Conservation (phyloP, 1,284 basidiomycete species). For the Ustilago shanxiensis region DNA sequence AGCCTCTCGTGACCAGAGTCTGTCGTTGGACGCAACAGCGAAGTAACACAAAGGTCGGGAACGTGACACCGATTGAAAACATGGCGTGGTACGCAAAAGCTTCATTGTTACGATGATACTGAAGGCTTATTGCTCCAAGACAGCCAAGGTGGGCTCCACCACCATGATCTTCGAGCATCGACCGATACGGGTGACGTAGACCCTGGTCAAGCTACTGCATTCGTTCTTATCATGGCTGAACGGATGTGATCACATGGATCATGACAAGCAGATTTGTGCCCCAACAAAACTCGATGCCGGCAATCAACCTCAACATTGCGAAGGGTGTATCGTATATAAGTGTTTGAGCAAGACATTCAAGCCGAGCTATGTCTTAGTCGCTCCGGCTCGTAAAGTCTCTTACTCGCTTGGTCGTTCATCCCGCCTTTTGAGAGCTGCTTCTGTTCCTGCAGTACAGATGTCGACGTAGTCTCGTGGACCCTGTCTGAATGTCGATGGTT, state of each 20-base stretch:
- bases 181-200: background rate
- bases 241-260: background rate
- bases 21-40: background rate
- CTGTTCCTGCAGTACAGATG: background rate
- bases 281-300: background rate
- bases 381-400: background rate
- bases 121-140: background rate
- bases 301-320: background rate
- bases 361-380: slow-evolving; percentile 5
- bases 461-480: background rate
- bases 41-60: background rate
- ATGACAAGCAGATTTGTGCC: background rate
- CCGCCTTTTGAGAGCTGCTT: background rate
- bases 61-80: background rate
- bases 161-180: background rate
- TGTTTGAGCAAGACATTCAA: background rate
- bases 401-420: background rate
- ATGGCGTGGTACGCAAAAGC: background rate
- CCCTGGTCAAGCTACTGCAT: background rate
- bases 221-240: background rate
- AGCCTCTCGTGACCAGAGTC: background rate
- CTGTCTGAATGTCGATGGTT: background rate
- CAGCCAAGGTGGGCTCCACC: background rate
- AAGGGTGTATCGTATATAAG: background rate
- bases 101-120: background rate